Evolutionary conservation across 345 rosid species (phyloP).

Genomic region (Cardamine chenopodiifolia): DNA sequence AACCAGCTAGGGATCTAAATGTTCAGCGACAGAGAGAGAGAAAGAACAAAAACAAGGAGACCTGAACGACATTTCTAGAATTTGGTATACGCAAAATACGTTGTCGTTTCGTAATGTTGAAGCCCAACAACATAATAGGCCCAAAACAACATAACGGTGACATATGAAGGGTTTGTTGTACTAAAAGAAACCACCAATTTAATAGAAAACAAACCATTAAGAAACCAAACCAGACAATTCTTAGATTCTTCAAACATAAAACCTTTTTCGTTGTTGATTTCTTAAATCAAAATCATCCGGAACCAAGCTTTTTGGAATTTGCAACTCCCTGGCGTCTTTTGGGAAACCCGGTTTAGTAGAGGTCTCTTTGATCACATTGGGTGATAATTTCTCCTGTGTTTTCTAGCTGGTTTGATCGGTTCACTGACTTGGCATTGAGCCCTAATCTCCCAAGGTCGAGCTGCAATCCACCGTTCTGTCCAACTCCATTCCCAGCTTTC

Average conservation of each 20-base stretch:
- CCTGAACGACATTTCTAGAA: constrained; percentile 47
- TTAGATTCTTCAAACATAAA: constrained; percentile 10
- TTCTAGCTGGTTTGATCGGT: constrained; percentile 43
- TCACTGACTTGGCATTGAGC: constrained; percentile 43
- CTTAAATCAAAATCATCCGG: neutral
- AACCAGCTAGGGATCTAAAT: constrained; percentile 38
- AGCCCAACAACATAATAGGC: constrained; percentile 44
- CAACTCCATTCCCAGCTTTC: constrained; percentile 94
- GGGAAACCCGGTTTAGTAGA: constrained; percentile 40
- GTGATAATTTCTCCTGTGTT: constrained; percentile 40
- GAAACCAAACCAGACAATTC: constrained; percentile 10
- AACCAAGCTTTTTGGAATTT: constrained; percentile 36
- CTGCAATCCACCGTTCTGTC: constrained; percentile 84
- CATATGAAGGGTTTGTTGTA: neutral
- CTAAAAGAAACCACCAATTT: neutral
- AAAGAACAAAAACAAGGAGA: constrained; percentile 19
- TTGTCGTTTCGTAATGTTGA: constrained; percentile 28
- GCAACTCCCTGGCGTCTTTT: constrained; percentile 37
- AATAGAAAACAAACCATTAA: constrained; percentile 10
- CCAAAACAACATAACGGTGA: neutral
- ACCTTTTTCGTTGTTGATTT: no score
- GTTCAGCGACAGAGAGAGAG: constrained; percentile 7
- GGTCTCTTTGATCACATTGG: constrained; percentile 10
- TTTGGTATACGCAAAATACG: constrained; percentile 46
- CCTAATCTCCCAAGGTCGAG: constrained; percentile 85